Percentiles rank a stretch among this genome's conserved stretches.
phyloP scores from a whole-genome alignment of 208 protist genomes.

The Trypanosoma mega region DNA sequence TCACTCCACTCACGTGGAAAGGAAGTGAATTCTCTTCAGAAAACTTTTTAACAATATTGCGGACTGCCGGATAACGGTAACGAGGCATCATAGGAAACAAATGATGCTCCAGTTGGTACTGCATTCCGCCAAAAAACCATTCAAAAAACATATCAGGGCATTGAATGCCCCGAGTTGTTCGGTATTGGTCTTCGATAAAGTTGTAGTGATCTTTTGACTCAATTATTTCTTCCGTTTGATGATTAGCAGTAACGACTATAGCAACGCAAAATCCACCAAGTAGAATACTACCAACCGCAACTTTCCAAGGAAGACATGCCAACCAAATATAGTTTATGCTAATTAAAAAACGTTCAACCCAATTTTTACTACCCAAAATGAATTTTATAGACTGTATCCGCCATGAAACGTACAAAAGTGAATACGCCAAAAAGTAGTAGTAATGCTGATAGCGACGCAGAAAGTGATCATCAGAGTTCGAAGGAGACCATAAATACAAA shows the following conservation, averaged over 20 bases:
- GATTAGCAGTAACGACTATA: constrained; percentile 73
- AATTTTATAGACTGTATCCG: constrained; percentile 68
- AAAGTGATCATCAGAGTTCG: constrained; percentile 48
- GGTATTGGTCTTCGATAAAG: constrained; percentile 78
- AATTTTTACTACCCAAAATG: constrained; percentile 57
- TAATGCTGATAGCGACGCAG: constrained; percentile 66
- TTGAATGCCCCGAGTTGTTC: constrained; percentile 65
- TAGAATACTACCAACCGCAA: constrained; percentile 65
- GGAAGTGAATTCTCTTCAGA: constrained; percentile 68
- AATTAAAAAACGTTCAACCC: constrained; percentile 54
- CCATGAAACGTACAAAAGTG: constrained; percentile 80
- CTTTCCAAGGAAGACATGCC: constrained; percentile 55
- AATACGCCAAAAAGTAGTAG: constrained; percentile 70
- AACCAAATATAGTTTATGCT: constrained; percentile 74
- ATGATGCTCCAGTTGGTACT: constrained; percentile 87
- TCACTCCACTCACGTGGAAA: constrained; percentile 68
- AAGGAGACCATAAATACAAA: constrained; percentile 65
- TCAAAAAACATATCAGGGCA: constrained; percentile 74
- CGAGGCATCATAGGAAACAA: constrained; percentile 66
- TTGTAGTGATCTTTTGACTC: constrained; percentile 71
- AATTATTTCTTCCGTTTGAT: constrained; percentile 83
- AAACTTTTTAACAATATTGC: constrained; percentile 68
- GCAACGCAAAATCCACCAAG: constrained; percentile 70
- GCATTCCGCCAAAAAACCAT: constrained; percentile 85
- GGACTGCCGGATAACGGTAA: constrained; percentile 68